Conservation (phyloP, 345 rosid species). For the Triadica sebifera region DNA sequence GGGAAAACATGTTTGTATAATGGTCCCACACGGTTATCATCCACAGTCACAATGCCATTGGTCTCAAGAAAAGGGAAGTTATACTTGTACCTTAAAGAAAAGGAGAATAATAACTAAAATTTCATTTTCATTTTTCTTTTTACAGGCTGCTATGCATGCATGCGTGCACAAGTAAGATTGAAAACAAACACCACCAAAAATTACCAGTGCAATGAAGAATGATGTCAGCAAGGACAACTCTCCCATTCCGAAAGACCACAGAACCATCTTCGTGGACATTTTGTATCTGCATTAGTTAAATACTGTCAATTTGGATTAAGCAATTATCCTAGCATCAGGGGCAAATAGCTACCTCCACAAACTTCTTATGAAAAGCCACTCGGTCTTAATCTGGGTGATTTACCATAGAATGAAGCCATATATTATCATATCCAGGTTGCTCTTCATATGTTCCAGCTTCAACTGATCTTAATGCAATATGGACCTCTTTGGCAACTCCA, state of each 20-base stretch:
- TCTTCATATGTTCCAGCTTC: slow-evolving; percentile 41
- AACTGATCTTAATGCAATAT: slow-evolving; percentile 58
- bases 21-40: slow-evolving; percentile 78
- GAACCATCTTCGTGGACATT: slow-evolving; percentile 56
- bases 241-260: slow-evolving; percentile 57
- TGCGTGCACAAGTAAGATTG: background rate
- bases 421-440: slow-evolving; percentile 46
- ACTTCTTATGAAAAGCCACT: slow-evolving; percentile 12
- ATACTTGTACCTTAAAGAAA: slow-evolving; percentile 65
- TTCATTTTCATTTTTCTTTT: background rate
- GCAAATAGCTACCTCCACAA: background rate
- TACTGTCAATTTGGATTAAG: slow-evolving; percentile 15
- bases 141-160: background rate
- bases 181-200: slow-evolving; percentile 4
- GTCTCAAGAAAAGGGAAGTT: slow-evolving; percentile 89
- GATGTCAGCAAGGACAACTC: slow-evolving; percentile 42
- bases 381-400: slow-evolving; percentile 11
- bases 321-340: slow-evolving; percentile 8
- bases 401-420: slow-evolving; percentile 90
- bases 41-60: slow-evolving; percentile 57
- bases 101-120: background rate
- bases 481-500: slow-evolving; percentile 76
- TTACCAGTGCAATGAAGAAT: slow-evolving; percentile 86
- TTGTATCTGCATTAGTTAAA: slow-evolving; percentile 52
- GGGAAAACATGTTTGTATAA: slow-evolving; percentile 77